Base-by-base conservation (phyloP, 768 basidiomycete species). In the Boletus pseudo-olivaceus region DNA sequence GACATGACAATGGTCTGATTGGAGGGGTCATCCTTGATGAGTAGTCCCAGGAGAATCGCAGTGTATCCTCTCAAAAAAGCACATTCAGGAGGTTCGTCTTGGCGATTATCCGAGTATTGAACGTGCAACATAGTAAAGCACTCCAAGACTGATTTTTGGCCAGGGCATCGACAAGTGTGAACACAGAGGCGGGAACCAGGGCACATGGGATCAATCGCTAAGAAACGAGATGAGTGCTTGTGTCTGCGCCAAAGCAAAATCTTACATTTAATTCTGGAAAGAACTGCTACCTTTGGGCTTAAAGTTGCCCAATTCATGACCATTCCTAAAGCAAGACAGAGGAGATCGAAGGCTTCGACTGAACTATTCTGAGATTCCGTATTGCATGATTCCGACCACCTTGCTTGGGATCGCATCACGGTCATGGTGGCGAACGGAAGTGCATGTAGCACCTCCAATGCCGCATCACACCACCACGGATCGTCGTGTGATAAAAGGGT, bases 271-370 rank as follows among this genome's bases (percentile, higher is more conserved):
- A 75, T 72, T 39, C 78, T 75, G 9, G 82, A 66, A 3, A 73
- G 60, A 35, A 75, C 66, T 41, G 80, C 81, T 10, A 78, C 76
- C n/a, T 69, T 73, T 0, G 77, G 75, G n/a, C 77, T 72, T 6
- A 73, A 73, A 62, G 90, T 87, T 0, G 89, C 82, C 40, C 92
- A 72, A 67, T 91, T 92, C 49, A 88, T 89, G 38, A 92, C 72
- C 10, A 92, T 72, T 1, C 85, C 90, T 6, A 93, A 77, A 7
- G 84, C 79, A 27, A 93, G 82, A 66, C 89, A 92, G 5, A 90
- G 72, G 33, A 79, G 76, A 64, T 93, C 91, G n/a, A 88, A 73
- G 4, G 78, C 71, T 37, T 79, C 75, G 5, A 76, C 72, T 0
- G 69, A 62, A 50, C 45, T 33, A 19, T 41, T 17, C 15, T 23